Evolutionary conservation across 2,329 filamentous ascomycete species (phyloP).

Genomic region (Onygenales sp.): DNA sequence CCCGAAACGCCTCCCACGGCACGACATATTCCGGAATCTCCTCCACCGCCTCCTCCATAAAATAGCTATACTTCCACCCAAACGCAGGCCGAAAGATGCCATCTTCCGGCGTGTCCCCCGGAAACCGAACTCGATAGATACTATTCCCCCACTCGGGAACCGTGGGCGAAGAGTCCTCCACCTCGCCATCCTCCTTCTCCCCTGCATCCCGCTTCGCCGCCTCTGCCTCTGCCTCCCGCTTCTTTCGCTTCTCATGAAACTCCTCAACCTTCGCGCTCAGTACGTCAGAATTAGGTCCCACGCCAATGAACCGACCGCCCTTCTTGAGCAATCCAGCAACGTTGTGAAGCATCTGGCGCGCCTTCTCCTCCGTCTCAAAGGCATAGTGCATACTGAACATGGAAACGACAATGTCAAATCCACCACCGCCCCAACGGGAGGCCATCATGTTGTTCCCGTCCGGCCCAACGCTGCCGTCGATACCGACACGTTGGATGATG

Average conservation of each 20-base stretch:
- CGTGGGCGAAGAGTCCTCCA: constrained; percentile 56
- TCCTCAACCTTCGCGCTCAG: constrained; percentile 68
- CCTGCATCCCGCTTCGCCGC: constrained; percentile 24
- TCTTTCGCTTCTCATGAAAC: constrained; percentile 55
- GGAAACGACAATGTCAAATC: constrained; percentile 94
- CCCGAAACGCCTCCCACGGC: constrained; percentile 95
- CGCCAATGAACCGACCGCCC: constrained; percentile 86
- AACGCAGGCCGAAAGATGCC: constrained; percentile 90
- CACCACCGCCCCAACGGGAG: constrained; percentile 61
- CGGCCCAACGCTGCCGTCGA: constrained; percentile 61
- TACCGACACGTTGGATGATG: constrained; percentile 78
- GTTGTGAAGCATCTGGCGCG: constrained; percentile 84
- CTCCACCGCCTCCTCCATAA: constrained; percentile 90
- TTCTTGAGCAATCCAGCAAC: constrained; percentile 86
- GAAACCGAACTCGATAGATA: constrained; percentile 86
- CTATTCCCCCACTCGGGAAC: constrained; percentile 79
- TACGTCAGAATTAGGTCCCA: constrained; percentile 93
- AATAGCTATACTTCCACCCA: constrained; percentile 97
- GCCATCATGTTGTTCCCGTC: constrained; percentile 39
- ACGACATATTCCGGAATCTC: constrained; percentile 96
- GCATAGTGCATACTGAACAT: constrained; percentile 99
- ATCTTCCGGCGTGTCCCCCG: constrained; percentile 69
- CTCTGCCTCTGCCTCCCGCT: constrained; percentile 31
- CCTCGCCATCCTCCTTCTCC: constrained; percentile 34
- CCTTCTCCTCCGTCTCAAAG: constrained; percentile 85